Evolutionary conservation across 139 green algal species (phyloP).

Genomic region (Mesostigma viride): DNA sequence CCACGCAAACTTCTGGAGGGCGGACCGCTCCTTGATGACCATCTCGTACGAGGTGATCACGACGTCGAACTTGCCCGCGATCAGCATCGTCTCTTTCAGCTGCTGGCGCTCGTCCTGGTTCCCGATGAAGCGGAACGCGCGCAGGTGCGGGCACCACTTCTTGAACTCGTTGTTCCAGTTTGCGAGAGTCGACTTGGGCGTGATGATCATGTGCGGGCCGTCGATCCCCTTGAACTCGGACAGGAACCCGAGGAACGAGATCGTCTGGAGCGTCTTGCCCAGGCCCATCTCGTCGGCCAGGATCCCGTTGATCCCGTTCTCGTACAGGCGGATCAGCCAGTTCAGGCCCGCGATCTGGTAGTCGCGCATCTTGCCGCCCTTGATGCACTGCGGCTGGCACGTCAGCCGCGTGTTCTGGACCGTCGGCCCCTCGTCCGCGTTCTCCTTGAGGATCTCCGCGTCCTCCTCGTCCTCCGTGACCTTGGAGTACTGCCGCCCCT

Average conservation of each 20-base stretch:
- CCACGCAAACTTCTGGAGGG: conserved; percentile 90
- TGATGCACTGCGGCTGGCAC: conserved; percentile 59
- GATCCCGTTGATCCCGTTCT: conserved; percentile 99
- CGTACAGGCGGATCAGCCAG: conserved; percentile 97
- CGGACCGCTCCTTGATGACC: conserved; percentile 97
- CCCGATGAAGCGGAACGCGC: conserved; percentile 88
- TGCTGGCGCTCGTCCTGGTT: conserved; percentile 62
- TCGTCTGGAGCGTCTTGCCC: conserved; percentile 97
- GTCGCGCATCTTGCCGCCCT: conserved; percentile 77
- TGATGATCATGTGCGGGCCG: conserved; percentile 93
- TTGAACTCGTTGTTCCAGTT: conserved; percentile 99
- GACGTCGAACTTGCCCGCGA: conserved; percentile 82
- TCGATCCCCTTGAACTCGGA: conserved; percentile 89
- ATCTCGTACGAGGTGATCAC: conserved; percentile 96
- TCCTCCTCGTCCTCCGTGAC: conserved; percentile 86
- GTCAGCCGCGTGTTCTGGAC: conserved; percentile 24
- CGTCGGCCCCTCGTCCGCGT: conserved; percentile 46
- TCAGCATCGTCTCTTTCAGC: conserved; percentile 46
- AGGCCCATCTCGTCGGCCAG: conserved; percentile 98
- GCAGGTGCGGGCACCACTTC: conserved; percentile 82
- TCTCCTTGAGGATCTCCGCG: conserved; percentile 76
- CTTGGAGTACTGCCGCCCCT: conserved; percentile 43
- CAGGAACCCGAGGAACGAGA: conserved; percentile 91
- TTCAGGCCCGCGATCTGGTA: conserved; percentile 99
- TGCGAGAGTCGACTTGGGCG: conserved; percentile 93